A percentile compares a stretch with the other conserved stretches of the same genome.
phyloP scores from a whole-genome alignment of 768 basidiomycete genomes.

The Suillus lakei region DNA sequence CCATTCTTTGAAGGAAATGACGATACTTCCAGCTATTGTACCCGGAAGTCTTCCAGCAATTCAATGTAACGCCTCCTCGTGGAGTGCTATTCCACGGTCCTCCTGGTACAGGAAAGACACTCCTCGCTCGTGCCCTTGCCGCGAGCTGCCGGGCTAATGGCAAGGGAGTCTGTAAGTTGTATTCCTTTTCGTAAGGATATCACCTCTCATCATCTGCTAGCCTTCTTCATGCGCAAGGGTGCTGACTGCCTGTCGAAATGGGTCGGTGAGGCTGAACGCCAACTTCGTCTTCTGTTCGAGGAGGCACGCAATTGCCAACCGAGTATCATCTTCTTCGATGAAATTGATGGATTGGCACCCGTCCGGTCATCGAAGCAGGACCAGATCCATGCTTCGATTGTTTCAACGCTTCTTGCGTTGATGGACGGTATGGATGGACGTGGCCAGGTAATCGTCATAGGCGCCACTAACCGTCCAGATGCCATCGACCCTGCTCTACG shows the following conservation, averaged over 20 bases:
- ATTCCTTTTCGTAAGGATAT: background rate
- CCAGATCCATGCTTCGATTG: conserved; percentile 98
- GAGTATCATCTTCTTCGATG: conserved; percentile 98
- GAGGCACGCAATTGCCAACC: conserved; percentile 93
- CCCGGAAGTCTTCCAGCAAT: conserved; percentile 95
- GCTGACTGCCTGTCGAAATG: conserved; percentile 98
- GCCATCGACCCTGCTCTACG: conserved; percentile 96
- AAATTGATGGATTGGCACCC: conserved; percentile 98
- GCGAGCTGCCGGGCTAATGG: conserved; percentile 89
- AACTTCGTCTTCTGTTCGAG: conserved; percentile 92
- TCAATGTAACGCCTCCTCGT: conserved; percentile 92
- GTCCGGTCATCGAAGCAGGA: conserved; percentile 99
- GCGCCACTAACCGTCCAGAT: conserved; percentile 96
- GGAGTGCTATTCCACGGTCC: conserved; percentile 98
- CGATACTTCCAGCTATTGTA: conserved; percentile 92
- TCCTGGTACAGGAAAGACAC: conserved; percentile 97
- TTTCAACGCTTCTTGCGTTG: conserved; percentile 91
- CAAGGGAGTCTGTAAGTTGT: conserved; percentile 78
- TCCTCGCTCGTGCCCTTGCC: conserved; percentile 92
- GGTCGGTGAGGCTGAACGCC: conserved; percentile 99
- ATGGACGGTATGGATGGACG: conserved; percentile 99
- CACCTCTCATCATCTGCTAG: conserved; percentile 42
- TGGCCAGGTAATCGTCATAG: conserved; percentile 96
- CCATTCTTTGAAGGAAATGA: conserved; percentile 98
- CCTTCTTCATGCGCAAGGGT: conserved; percentile 99